Evolutionary conservation across 2,329 filamentous ascomycete species (phyloP), one percentile per base, ranked within the genome.

Genomic region (Fusarium phyllophilum): DNA sequence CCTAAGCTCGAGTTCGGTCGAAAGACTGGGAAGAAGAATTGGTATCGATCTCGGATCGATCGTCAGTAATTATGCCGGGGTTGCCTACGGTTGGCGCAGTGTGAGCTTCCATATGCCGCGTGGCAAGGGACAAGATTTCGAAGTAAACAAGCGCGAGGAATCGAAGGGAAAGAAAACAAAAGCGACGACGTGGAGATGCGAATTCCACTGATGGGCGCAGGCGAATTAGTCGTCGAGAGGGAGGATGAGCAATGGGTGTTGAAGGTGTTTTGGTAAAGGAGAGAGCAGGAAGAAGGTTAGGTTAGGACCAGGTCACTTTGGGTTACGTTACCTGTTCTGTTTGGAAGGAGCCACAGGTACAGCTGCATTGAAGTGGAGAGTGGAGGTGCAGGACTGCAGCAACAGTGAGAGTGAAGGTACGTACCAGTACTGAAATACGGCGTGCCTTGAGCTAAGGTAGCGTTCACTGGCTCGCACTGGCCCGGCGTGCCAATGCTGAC

Each of bases 61-160:
- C 67, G 69, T 70, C 42, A 59, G 65, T 64, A 71, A 76, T 76
- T 76, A 71, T 68, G 67, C 76, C 73, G 65, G 65, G 63, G 65
- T 68, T 72, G 76, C 76, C 74, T 68, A 72, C 67, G 62, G 68
- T 70, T 61, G 71, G 73, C 60, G 77, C 76, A 33, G 73, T 75
- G 71, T 77, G 78, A 82, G 82, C 81, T 83, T 81, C 81, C 81
- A 83, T 82, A 81, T 81, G 81, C 82, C 79, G 74, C 71, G 77
- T 79, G 75, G 79, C 78, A 81, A 71, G 60, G 56, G 54, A 62
- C 59, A 54, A 68, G 26, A 49, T 62, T 74, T 60, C 46, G 49
- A 51, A 51, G 64, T 68, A 71, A 69, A 75, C 52, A 63, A 70
- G 69, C 59, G 67, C 66, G 78, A 69, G 41, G 62, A 76, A 46